phyloP scores from a whole-genome alignment of 2,329 filamentous ascomycete species.

The Colletotrichum sublineola region DNA sequence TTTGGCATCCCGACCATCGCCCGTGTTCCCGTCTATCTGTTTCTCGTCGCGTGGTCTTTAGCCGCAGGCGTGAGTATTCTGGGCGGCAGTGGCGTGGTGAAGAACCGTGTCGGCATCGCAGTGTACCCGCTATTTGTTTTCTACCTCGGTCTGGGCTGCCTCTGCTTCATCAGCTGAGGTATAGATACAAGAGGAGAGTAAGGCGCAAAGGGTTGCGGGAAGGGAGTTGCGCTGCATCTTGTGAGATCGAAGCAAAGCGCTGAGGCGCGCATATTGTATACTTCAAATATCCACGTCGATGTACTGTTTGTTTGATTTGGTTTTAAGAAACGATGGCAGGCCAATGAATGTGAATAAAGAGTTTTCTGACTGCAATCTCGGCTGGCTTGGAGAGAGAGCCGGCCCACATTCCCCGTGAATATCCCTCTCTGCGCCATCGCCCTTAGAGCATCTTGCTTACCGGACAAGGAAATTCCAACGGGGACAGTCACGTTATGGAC shows the following conservation, averaged over 20 bases:
- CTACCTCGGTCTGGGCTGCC: slow-evolving; percentile 90
- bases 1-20: slow-evolving; percentile 83
- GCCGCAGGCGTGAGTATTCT: slow-evolving; percentile 97
- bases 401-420: not conserved
- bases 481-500: not conserved
- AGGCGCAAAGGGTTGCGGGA: not conserved
- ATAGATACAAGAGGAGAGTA: not conserved
- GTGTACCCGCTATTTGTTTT: slow-evolving; percentile 97
- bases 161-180: slow-evolving; percentile 93
- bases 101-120: slow-evolving; percentile 92
- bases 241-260: not conserved
- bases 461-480: too few relatives aligned
- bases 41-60: slow-evolving; percentile 91
- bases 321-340: not conserved
- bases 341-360: slow-evolving; percentile 2
- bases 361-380: slow-evolving; percentile 5
- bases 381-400: not conserved
- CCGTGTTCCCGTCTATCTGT: slow-evolving; percentile 89
- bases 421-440: not conserved
- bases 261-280: slow-evolving; percentile 24
- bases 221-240: slow-evolving; percentile 7
- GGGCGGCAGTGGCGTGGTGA: slow-evolving; percentile 93
- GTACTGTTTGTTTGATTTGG: not conserved
- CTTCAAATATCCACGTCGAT: slow-evolving; percentile 30
- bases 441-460: not conserved